Evolutionary conservation across 2,329 filamentous ascomycete species (phyloP).

Genomic region (Colletotrichum sublineola): DNA sequence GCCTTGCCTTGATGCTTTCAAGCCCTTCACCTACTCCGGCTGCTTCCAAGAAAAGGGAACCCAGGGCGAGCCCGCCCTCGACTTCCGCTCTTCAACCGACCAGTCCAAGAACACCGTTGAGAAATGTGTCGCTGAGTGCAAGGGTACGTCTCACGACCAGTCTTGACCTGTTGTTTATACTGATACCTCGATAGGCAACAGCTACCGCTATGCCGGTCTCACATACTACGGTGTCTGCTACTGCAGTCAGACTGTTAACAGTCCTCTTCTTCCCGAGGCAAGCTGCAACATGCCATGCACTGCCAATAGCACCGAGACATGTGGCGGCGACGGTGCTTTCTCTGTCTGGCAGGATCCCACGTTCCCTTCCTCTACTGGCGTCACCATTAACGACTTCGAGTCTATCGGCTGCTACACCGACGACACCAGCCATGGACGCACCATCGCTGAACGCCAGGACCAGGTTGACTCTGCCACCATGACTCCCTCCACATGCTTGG

Average conservation of each 20-base stretch:
- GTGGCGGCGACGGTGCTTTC: slow-evolving; percentile 62
- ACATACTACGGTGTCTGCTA: slow-evolving; percentile 67
- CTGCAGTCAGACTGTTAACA: slow-evolving; percentile 64
- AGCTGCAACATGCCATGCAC: slow-evolving; percentile 70
- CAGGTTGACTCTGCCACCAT: slow-evolving; percentile 52
- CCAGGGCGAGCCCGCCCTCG: slow-evolving; percentile 49
- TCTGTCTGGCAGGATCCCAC: slow-evolving; percentile 65
- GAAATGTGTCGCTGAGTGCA: slow-evolving; percentile 63
- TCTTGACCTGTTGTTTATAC: not conserved
- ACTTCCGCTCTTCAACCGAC: slow-evolving; percentile 57
- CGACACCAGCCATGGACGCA: slow-evolving; percentile 55
- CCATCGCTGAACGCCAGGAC: slow-evolving; percentile 60
- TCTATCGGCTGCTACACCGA: slow-evolving; percentile 74
- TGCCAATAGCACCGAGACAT: slow-evolving; percentile 59
- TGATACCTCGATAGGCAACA: slow-evolving; percentile 54
- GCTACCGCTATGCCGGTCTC: slow-evolving; percentile 65
- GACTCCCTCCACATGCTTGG: slow-evolving; percentile 59
- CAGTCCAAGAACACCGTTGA: slow-evolving; percentile 61
- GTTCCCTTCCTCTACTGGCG: slow-evolving; percentile 57
- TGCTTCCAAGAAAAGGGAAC: slow-evolving; percentile 58
- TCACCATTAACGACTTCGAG: slow-evolving; percentile 66
- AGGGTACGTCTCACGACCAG: slow-evolving; percentile 51
- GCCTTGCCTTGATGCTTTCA: slow-evolving; percentile 59
- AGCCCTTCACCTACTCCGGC: slow-evolving; percentile 63
- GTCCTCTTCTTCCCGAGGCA: slow-evolving; percentile 63